These are phyloP conservation scores for Serendipita sp. DNA, from an alignment of 768 basidiomycete genomes.

Conservation along the genomic window DNA sequence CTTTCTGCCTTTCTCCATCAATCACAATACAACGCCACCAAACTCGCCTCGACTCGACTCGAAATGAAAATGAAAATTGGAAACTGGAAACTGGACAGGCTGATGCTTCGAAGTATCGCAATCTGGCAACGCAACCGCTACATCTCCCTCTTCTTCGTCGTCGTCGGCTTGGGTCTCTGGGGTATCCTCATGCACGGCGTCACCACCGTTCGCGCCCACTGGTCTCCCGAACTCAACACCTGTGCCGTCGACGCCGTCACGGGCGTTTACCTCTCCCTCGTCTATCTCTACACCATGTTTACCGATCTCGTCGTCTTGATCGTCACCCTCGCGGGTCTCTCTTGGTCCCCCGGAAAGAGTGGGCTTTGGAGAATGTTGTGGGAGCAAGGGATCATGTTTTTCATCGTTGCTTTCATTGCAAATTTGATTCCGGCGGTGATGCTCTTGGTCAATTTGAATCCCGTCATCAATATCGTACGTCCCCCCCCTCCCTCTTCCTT, in stretches of 20 bases:
- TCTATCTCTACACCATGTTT: conserved; percentile 59
- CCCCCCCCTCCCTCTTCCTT: not conserved
- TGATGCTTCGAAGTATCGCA: conserved; percentile 35
- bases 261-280: conserved; percentile 41
- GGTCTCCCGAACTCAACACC: conserved; percentile 25
- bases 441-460: not conserved
- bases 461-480: not conserved
- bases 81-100: not conserved
- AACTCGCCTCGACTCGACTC: conserved; percentile 12
- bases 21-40: not conserved
- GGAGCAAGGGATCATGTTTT: conserved; percentile 58
- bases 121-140: conserved; percentile 46
- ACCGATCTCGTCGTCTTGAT: conserved; percentile 48
- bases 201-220: conserved; percentile 45
- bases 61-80: too few species aligned
- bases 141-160: conserved; percentile 34
- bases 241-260: conserved; percentile 41
- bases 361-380: conserved; percentile 56
- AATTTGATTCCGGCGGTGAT: conserved; percentile 51
- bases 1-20: not conserved
- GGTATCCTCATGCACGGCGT: conserved; percentile 50
- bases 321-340: conserved; percentile 38
- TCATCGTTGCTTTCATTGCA: conserved; percentile 45
- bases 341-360: conserved; percentile 36
- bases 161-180: conserved; percentile 50